Base-by-base conservation (phyloP, 441 rosid genomes). In the Croton setiger region DNA sequence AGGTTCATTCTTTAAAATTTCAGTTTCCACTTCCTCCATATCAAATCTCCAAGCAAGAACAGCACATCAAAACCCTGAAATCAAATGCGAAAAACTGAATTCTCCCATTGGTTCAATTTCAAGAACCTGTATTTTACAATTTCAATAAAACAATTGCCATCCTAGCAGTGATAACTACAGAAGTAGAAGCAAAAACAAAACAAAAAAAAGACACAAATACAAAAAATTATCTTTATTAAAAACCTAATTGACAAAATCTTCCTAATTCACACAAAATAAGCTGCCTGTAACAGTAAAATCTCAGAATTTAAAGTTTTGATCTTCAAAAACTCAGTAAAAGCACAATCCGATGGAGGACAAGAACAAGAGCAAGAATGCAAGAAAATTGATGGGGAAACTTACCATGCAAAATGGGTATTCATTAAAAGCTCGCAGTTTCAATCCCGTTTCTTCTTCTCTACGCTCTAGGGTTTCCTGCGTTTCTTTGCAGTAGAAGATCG, bases 1-100 rank as follows among this genome's bases (percentile, higher is more conserved):
- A 15, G 47, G 17, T 15, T 72, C 71, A 21, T 39, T 49, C 33
- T 68, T 71, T 0, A 59, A 48, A 47, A 21, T 66, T 63, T 62
- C 27, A 45, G 18, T 64, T 61, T 66, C 79, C 57, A 9, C 49
- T 27, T 54, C 82, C 60, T 63, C 73, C 61, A 52, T 49, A 14
- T 54, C 48, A 15, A 27, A 15, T 31, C 56, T 67, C 67, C 73
- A 72, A 67, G 9, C 6, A 52, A 52, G 9, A 41, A n/a, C 11
- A 45, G 2, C 7, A 27, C 31, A n/a, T 15, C 15, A n/a, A 6
- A 18, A 21, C 48, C 18, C 57, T 17, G 47, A 18, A 41, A 2
- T 60, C 47, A 43, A 33, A 43, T 35, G 3, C 20, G 10, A 47
- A 49, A 64, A 23, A 12, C 10, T 9, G 18, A 56, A 27, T 67